Evolutionary conservation across 2,329 filamentous ascomycete species (phyloP).

Genomic region (Cladophialophora chaetospira): DNA sequence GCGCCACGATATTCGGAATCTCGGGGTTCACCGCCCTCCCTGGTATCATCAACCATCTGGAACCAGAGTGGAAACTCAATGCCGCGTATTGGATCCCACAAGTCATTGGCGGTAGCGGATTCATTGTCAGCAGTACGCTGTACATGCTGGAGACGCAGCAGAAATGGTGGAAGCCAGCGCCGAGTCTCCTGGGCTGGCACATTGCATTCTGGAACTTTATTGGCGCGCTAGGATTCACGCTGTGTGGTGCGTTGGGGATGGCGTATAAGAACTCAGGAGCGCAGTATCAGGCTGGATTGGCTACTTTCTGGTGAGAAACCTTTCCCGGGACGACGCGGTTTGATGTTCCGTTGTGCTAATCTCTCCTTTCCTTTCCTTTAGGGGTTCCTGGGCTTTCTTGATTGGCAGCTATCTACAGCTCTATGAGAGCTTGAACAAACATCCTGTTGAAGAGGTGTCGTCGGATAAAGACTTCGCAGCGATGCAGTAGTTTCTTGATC

Average conservation of each 20-base stretch:
- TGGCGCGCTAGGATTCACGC: conserved; percentile 64
- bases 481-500: neutral
- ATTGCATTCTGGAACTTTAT: conserved; percentile 67
- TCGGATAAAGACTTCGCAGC: neutral
- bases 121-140: conserved; percentile 59
- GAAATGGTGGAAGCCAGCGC: conserved; percentile 63
- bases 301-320: conserved; percentile 44
- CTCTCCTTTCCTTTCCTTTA: neutral
- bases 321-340: neutral
- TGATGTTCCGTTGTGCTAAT: neutral
- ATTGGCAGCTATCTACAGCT: conserved; percentile 53
- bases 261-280: conserved; percentile 46
- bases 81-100: conserved; percentile 65
- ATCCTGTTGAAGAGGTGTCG: conserved; percentile 44
- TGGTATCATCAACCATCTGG: conserved; percentile 55
- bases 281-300: conserved; percentile 51
- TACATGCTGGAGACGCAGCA: conserved; percentile 69
- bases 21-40: conserved; percentile 63
- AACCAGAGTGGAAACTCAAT: conserved; percentile 46
- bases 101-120: conserved; percentile 63
- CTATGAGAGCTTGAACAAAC: conserved; percentile 53
- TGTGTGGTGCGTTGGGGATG: conserved; percentile 60
- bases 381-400: conserved; percentile 44
- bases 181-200: conserved; percentile 64
- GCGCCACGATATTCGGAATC: conserved; percentile 66